phyloP scores from a whole-genome alignment of 257 asterid species.

The Plantago ovata region DNA sequence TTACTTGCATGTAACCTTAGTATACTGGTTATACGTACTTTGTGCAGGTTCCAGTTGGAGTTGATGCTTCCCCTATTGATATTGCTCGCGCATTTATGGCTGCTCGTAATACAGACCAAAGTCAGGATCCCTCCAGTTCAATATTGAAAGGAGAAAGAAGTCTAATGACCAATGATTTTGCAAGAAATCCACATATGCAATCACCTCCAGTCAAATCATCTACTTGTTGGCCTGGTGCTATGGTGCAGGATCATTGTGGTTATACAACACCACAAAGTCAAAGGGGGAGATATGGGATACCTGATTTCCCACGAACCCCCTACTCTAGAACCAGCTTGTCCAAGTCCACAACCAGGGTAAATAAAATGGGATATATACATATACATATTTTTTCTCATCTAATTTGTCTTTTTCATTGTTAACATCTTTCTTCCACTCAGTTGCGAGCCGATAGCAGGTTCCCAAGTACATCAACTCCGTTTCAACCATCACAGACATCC shows the following conservation, averaged over 20 bases:
- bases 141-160: constrained; percentile 34
- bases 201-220: constrained; percentile 61
- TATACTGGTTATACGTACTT: background rate
- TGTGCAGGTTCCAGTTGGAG: constrained; percentile 15
- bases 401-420: constrained; percentile 16
- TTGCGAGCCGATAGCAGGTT: constrained; percentile 45
- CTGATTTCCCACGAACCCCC: constrained; percentile 83
- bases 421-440: constrained; percentile 35
- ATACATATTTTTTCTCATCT: background rate
- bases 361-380: background rate
- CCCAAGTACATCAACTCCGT: constrained; percentile 39
- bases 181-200: constrained; percentile 41
- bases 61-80: constrained; percentile 34
- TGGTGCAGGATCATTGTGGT: constrained; percentile 51
- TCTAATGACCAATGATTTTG: constrained; percentile 37
- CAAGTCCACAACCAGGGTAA: constrained; percentile 68
- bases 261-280: constrained; percentile 63
- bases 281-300: constrained; percentile 53
- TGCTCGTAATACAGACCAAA: constrained; percentile 51
- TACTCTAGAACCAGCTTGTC: constrained; percentile 64
- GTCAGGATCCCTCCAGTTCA: constrained; percentile 30
- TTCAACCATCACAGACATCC: constrained; percentile 50
- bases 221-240: constrained; percentile 80
- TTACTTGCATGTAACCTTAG: background rate
- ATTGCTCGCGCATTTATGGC: constrained; percentile 96